Conservation (phyloP, 495 filamentous ascomycete species). For the Lindgomyces ingoldianus region DNA sequence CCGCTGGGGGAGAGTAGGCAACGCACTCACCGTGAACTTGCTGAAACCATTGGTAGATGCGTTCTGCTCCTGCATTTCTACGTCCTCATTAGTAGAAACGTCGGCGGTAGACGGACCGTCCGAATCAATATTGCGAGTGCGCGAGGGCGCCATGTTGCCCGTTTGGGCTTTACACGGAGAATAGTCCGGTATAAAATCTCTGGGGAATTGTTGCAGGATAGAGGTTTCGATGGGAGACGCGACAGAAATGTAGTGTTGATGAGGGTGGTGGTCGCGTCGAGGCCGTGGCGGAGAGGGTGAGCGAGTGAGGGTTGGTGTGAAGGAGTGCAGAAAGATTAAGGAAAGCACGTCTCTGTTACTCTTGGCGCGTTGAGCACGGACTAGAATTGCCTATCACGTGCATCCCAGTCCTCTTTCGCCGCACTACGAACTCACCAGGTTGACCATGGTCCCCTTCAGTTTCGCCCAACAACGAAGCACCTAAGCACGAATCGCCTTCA, state of each 20-base stretch:
- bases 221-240: background rate
- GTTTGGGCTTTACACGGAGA: constrained; percentile 24
- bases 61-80: constrained; percentile 31
- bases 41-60: constrained; percentile 25
- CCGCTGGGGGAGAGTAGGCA: background rate
- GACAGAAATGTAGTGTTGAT: background rate
- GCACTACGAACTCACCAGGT: no score
- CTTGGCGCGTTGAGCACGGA: background rate
- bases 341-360: background rate
- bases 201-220: background rate
- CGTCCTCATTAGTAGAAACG: constrained; percentile 37
- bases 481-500: no score
- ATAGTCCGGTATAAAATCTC: background rate
- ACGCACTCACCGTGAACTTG: constrained; percentile 28
- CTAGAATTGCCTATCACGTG: background rate
- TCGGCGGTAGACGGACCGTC: constrained; percentile 37
- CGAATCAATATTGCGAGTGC: constrained; percentile 31
- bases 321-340: background rate
- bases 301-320: background rate
- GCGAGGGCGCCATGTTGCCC: constrained; percentile 40
- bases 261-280: constrained; percentile 12
- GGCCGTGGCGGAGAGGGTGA: constrained; percentile 8
- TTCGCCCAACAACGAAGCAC: no score
- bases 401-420: background rate
- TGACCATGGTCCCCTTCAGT: no score